Conservation (phyloP, 257 asterid species). For the Solanum virginianum region DNA sequence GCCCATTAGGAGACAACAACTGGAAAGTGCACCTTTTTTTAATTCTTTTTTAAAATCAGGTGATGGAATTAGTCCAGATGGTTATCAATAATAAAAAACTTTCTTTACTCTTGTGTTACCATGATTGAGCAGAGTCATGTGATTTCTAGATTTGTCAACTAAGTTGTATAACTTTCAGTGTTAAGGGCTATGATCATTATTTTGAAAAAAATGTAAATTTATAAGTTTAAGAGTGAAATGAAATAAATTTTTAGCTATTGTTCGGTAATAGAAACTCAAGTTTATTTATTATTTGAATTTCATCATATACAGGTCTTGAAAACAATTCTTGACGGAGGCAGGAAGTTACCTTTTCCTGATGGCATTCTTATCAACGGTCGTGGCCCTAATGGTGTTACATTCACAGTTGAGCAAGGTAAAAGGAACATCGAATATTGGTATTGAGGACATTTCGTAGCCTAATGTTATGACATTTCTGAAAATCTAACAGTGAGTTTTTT, state of each 20-base stretch:
- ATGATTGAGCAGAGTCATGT: background rate
- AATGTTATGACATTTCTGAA: background rate
- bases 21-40: background rate
- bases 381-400: conserved; percentile 48
- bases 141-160: background rate
- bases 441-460: background rate
- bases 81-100: background rate
- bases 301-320: conserved; percentile 26
- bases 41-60: background rate
- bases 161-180: background rate
- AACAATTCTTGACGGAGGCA: conserved; percentile 64
- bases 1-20: background rate
- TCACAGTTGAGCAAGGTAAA: conserved; percentile 34
- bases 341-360: conserved; percentile 68
- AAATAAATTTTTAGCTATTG: background rate
- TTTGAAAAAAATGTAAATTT: background rate
- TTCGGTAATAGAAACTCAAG: background rate
- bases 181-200: background rate
- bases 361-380: conserved; percentile 86
- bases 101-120: background rate
- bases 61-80: background rate
- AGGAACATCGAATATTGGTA: too few species aligned
- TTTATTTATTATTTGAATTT: background rate
- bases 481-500: background rate
- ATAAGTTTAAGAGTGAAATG: background rate